Evolutionary conservation across 192 early-diverging fungal species (phyloP).

Genomic region (Coemansia sp.): DNA sequence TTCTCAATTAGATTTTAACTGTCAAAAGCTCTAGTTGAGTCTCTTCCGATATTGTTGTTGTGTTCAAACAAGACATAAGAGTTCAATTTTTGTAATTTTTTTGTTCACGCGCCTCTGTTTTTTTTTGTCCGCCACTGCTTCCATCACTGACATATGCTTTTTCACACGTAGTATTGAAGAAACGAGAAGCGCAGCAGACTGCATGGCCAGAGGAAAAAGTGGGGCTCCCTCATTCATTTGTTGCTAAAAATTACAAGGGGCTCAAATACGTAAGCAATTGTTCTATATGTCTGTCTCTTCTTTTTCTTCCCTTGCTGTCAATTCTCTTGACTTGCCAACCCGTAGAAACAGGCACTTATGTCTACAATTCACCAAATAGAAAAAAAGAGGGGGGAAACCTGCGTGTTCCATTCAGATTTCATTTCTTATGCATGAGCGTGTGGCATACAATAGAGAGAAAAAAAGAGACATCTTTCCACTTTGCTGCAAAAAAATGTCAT

Average conservation of each 20-base stretch:
- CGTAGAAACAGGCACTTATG: neutral
- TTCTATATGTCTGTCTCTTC: neutral
- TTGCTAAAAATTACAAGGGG: neutral
- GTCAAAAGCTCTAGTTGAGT: neutral
- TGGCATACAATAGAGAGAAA: neutral
- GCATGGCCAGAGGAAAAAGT: neutral
- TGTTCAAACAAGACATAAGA: neutral
- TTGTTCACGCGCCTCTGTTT: neutral
- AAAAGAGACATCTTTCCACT: constrained; percentile 5
- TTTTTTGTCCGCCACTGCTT: neutral
- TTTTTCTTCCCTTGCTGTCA: neutral
- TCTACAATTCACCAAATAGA: neutral
- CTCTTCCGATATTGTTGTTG: neutral
- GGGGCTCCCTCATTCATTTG: neutral
- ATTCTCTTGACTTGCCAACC: neutral
- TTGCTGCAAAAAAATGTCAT: neutral
- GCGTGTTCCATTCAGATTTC: constrained; percentile 5
- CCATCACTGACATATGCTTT: neutral
- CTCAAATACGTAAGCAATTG: neutral
- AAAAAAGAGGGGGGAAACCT: neutral
- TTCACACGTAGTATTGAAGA: constrained; percentile 1
- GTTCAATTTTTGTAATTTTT: too few species aligned
- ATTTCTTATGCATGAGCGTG: constrained; percentile 5
- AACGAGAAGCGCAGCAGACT: neutral
- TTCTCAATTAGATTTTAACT: neutral